Evolutionary conservation across 805 yeast genomes (phyloP), one percentile per base, ranked within the genome.

Genomic region (Candida pseudoglaebosa): DNA sequence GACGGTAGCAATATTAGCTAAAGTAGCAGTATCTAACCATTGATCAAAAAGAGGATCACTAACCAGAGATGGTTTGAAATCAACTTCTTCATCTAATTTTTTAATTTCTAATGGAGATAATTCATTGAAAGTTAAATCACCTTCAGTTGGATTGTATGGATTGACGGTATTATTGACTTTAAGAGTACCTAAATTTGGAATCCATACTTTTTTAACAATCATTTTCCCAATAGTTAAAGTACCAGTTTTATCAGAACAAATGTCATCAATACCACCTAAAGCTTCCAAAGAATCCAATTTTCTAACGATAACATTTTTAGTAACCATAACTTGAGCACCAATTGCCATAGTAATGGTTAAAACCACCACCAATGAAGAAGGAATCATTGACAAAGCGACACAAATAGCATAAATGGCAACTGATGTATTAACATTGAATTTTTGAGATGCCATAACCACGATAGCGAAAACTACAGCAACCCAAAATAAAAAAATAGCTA

Each of bases 321-420:
- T 57, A n/a, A 78, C 80, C 80, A 87, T 78, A 28, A 75, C 79
- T 50, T 78, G 78, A 46, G 95, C 80, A 45, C 95, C 84, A 49
- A 81, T 81, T 1, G 91, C 88, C 90, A 84, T 84, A 1, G 91
- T 84, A 46, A 84, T 83, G n/a, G 93, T 84, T 43, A 84, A 70
- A 17, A 84, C 93, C 16, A 84, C 93, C 44, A 83, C 82, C 50
- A 84, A 69, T 0, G 90, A 80, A 2, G 89, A 83, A 2, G 93
- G 93, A 47, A 84, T 84, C 88, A 84, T 84, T 4, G 90, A 78
- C 34, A 84, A 65, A 0, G 84, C 85, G 34, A 84, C 90, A 64
- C 95, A 87, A 52, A 88, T 82, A 18, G 96, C 95, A 55, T 87
- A 87, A 35, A 87, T 80, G 10, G 95, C 95, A 26, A 87, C 93